Percentiles rank a stretch among this genome's conserved stretches.
These are phyloP conservation scores for Candida argentea DNA, from an alignment of 805 yeast genomes.

Conservation along the genomic window DNA sequence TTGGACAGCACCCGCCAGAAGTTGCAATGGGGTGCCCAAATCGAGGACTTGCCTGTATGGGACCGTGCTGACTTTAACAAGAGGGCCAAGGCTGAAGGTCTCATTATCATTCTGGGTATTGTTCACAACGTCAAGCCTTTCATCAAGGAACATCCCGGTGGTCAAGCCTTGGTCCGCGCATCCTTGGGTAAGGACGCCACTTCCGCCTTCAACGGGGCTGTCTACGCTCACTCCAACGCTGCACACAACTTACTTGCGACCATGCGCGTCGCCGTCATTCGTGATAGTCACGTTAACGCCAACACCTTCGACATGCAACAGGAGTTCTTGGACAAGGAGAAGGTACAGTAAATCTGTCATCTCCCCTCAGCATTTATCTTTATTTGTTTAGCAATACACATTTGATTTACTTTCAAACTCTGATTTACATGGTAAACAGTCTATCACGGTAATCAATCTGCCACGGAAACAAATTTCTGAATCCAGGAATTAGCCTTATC, in stretches of 20 bases:
- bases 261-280: conserved; percentile 72
- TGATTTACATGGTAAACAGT: too few species aligned
- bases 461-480: too few species aligned
- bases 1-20: conserved; percentile 50
- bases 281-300: conserved; percentile 50
- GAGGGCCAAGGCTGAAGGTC: conserved; percentile 43
- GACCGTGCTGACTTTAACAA: conserved; percentile 50
- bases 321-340: conserved; percentile 29
- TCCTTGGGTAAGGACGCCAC: conserved; percentile 78
- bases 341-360: conserved; percentile 2
- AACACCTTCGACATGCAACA: conserved; percentile 47
- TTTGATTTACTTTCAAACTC: too few species aligned
- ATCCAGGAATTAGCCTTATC: too few species aligned
- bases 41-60: conserved; percentile 65
- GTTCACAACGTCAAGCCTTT: conserved; percentile 67
- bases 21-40: conserved; percentile 68
- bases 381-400: too few species aligned
- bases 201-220: conserved; percentile 78
- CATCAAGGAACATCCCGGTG: conserved; percentile 78
- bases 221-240: conserved; percentile 76
- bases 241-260: conserved; percentile 76
- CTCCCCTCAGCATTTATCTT: too few species aligned
- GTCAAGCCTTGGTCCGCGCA: conserved; percentile 59
- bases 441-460: too few species aligned
- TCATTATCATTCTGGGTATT: conserved; percentile 66